Evolutionary conservation across 2,329 filamentous ascomycete genomes (phyloP), one percentile per base, ranked within the genome.

Genomic region (Sphaerulina populicola): DNA sequence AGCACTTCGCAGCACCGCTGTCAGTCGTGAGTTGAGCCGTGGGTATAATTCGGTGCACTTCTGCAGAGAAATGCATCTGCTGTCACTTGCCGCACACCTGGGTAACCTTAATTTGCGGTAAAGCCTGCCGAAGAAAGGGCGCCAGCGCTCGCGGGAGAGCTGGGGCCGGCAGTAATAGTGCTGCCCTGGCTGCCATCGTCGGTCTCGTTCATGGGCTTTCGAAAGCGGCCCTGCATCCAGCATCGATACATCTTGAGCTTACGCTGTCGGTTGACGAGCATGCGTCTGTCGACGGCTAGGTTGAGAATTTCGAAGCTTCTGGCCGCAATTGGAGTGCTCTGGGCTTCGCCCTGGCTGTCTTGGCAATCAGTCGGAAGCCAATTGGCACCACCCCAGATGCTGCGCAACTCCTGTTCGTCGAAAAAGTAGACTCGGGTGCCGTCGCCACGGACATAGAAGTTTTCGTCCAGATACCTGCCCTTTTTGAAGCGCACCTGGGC

Each of bases 351-450:
- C 37, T 48, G 33, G 27, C 21, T 40, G 31, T 37, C 31, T 29
- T 29, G 39, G 21, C 30, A n/a, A 30, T 12, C 18, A 6, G 14
- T 27, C 39, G n/a, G 30, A 36, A 23, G n/a, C 12, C 12, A 21
- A 23, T 40, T 9, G 14, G 36, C 38, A 60, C 77, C 78, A 21
- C 76, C 75, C 91, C 91, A 97, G 53, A 97, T 91, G 39, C 77
- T 69, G 47, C 79, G 77, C 48, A 98, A 73, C 71, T 98, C 85
- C 31, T 90, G 83, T 68, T 82, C 77, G 51, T 96, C 91, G 64
- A 98, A 98, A 70, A 98, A 98, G 70, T 97, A 98, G 0, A 98
- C 93, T 6, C 93, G 79, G 3, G 93, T 98, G 1, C 93, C 93
- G 68, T 98, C 93, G 1, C 93, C 93, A 31, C 93, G 77, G 40